Conservation (phyloP, 805 yeast species). For the Pichia scutulata region DNA sequence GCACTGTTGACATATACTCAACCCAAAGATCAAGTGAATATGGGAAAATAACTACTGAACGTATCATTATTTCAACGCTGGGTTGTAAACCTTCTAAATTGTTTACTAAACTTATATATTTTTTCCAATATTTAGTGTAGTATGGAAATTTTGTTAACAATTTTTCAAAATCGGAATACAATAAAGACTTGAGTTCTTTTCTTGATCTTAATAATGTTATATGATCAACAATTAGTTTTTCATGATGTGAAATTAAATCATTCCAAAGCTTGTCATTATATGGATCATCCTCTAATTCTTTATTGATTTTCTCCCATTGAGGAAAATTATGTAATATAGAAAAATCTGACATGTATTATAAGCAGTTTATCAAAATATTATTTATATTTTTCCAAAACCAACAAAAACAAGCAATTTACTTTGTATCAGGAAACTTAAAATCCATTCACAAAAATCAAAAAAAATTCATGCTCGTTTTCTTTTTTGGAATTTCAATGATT, state of each 20-base stretch:
- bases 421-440: no score
- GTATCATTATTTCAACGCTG: constrained; percentile 39
- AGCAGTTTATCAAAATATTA: no score
- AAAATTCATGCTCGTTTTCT: not conserved
- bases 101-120: constrained; percentile 46
- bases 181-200: constrained; percentile 11
- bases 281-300: constrained; percentile 18
- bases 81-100: constrained; percentile 47
- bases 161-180: constrained; percentile 30
- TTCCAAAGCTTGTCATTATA: constrained; percentile 22
- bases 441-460: not conserved
- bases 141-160: constrained; percentile 51
- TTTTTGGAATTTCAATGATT: not conserved
- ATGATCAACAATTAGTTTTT: constrained; percentile 19
- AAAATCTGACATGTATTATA: not conserved
- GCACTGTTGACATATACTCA: constrained; percentile 51
- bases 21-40: constrained; percentile 60
- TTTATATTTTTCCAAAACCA: no score
- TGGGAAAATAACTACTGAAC: constrained; percentile 44
- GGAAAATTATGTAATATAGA: constrained; percentile 18
- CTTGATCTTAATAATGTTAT: constrained; percentile 12
- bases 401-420: no score
- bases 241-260: constrained; percentile 19
- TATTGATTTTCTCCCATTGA: constrained; percentile 21
- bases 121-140: constrained; percentile 56